Base-by-base conservation (phyloP, 345 rosid species). In the Durio zibethinus region DNA sequence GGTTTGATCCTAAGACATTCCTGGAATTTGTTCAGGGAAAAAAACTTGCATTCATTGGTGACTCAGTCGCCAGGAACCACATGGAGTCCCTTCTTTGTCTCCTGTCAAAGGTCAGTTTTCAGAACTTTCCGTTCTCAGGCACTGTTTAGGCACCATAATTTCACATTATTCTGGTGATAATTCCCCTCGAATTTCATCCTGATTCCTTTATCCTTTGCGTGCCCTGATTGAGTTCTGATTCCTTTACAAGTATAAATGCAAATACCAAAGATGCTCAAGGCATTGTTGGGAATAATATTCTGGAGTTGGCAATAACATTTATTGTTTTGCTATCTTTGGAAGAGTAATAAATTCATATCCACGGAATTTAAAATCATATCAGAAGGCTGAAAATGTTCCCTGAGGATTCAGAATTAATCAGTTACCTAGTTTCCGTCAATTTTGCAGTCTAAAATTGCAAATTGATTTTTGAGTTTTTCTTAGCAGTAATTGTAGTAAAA, bases 11-110 rank as follows among this genome's bases (percentile, higher is more conserved):
- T 0, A 82, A 78, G 69, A 79, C 29, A 1, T 95, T 93, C 80
- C 81, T 93, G 59, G 31, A 68, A 40, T 52, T 87, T 79, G 88
- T 92, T 48, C 75, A 88, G 66, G 97, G 97, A 38, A 93, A 87
- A 80, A 90, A 90, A 64, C 73, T 95, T 86, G 94, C 84, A 29
- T 95, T 93, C 52, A 63, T 91, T 21, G 99, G 99, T 54, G 99
- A 93, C 71, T 93, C 97, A 10, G 98, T 95, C 20, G 93, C 98
- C 6, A 86, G 93, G 68, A 95, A 95, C 83, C 98, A 95, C 33
- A 79, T 93, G 88, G 97, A 93, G 67, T 95, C 97, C 3, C 93
- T 95, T 23, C 89, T 92, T 5, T 95, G 98, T 72, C 90, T 93
- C 68, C 79, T 95, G 75, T 93, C 97, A 18, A 81, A 82, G 94